Conservation (phyloP, 306 rosid species). For the Pueraria montana region DNA sequence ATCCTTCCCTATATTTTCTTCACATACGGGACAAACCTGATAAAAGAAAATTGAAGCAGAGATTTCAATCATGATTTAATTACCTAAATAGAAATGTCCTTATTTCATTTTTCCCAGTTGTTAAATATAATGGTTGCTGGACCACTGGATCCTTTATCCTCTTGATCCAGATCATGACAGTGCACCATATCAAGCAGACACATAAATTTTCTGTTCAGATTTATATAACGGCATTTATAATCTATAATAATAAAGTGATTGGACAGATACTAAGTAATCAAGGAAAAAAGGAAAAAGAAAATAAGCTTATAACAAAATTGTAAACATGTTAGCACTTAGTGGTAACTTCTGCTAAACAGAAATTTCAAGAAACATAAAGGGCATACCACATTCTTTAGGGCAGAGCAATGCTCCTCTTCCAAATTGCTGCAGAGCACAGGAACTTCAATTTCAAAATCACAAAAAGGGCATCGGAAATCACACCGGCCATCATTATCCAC, state of each 20-base stretch:
- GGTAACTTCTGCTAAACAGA: neutral
- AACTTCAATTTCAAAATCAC: conserved; percentile 81
- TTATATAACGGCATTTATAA: neutral
- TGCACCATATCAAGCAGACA: conserved; percentile 40
- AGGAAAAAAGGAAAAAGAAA: neutral
- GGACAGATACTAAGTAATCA: conserved; percentile 6
- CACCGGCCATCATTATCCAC: conserved; percentile 68
- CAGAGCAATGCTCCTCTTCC: conserved; percentile 86
- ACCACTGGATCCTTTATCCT: conserved; percentile 34
- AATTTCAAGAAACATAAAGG: conserved; percentile 9
- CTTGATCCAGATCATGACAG: conserved; percentile 22
- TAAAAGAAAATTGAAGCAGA: conserved; percentile 44
- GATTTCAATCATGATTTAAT: conserved; percentile 36
- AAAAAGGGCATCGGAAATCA: conserved; percentile 85
- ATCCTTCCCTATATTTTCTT: conserved; percentile 81
- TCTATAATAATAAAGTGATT: conserved; percentile 2
- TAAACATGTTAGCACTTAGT: conserved; percentile 25
- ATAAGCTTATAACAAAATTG: neutral
- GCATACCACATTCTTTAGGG: conserved; percentile 77
- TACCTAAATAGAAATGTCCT: conserved; percentile 5
- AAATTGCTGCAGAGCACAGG: conserved; percentile 71
- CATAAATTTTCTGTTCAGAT: conserved; percentile 5
- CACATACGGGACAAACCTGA: conserved; percentile 97
- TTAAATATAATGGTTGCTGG: neutral
- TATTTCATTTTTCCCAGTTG: conserved; percentile 22